Evolutionary conservation across 1,284 basidiomycete genomes (phyloP), one percentile per base, ranked within the genome.

Genomic region (Termitomyces sp.): DNA sequence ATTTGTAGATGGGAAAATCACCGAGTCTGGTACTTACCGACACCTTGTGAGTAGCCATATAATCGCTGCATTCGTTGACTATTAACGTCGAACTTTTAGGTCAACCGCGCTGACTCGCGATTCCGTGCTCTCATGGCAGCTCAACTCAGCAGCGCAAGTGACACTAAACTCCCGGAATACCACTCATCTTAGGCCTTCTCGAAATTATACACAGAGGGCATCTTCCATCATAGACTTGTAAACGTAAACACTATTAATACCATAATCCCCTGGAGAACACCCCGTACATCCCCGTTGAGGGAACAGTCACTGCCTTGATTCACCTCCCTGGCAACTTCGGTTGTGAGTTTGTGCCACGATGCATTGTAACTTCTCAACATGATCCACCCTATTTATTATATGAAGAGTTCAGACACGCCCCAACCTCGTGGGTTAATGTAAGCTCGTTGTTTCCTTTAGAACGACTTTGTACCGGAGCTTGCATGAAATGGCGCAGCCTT

Each of bases 91-190:
- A 42, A 19, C 13, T 19, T n/a, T 36, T 56, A 90, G 87, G 79
- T 86, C 30, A 76, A 80, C 54, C 77, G 75, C 30, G 74, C 76
- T 52, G 81, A 84, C 62, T 92, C 90, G 44, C 76, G 91, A 44
- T 95, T 95, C 77, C 79, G 90, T 15, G 73, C 75, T 8, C 76
- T 95, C 44, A 94, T 95, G 92, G 89, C 90, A 15, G 90, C 92
- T 1, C 92, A 95, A 65, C 73, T 94, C 36, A 80, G 75, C 53
- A 80, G 86, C 21, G 78, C 80, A 2, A 71, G 61, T 15, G 70
- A 68, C 31, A 19, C 43, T 36, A 26, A 43, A 15, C 19, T 34
- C n/a, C 7, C 1, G 38, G 44, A 58, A 55, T 31, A 49, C 7
- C 36, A 21, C 13, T 3, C n/a, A n/a, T 34, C 41, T 26, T 40